phyloP scores from a whole-genome alignment of 1,284 basidiomycete genomes.

The Cutaneotrichosporon sp. region DNA sequence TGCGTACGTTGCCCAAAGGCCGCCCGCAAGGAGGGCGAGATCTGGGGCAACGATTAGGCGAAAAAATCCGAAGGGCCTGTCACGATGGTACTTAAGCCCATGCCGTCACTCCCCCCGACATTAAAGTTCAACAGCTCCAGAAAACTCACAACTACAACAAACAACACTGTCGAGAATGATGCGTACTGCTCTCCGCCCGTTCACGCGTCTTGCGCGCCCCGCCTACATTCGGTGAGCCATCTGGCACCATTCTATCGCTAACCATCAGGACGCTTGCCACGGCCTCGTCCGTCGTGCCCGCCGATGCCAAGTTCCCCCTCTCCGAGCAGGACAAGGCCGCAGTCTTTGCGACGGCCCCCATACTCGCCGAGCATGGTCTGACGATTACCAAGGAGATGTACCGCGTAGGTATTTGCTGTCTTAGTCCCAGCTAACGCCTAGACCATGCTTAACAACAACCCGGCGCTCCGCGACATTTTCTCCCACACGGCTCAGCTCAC shows the following conservation, averaged over 20 bases:
- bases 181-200: neutral
- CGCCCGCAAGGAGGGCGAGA: too few species aligned
- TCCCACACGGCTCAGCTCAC: slow-evolving; percentile 26
- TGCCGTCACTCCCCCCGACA: too few species aligned
- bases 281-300: slow-evolving; percentile 8
- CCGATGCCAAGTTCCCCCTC: slow-evolving; percentile 20
- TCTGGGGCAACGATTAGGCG: too few species aligned
- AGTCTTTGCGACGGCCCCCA: slow-evolving; percentile 33
- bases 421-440: slow-evolving; percentile 4
- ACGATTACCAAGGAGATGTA: slow-evolving; percentile 35
- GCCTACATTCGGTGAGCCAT: neutral
- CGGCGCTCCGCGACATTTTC: slow-evolving; percentile 33
- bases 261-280: slow-evolving; percentile 5
- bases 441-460: slow-evolving; percentile 33
- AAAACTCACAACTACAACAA: too few species aligned
- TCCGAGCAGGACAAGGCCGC: slow-evolving; percentile 30
- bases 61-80: too few species aligned
- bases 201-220: neutral
- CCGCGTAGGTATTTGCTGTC: slow-evolving; percentile 5
- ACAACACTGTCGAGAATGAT: neutral
- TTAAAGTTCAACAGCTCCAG: too few species aligned
- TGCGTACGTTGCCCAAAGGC: too few species aligned
- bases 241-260: neutral
- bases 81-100: too few species aligned
- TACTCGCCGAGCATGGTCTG: slow-evolving; percentile 33